Conservation (phyloP, 1,284 basidiomycete genomes). For the Inonotus hispidus region DNA sequence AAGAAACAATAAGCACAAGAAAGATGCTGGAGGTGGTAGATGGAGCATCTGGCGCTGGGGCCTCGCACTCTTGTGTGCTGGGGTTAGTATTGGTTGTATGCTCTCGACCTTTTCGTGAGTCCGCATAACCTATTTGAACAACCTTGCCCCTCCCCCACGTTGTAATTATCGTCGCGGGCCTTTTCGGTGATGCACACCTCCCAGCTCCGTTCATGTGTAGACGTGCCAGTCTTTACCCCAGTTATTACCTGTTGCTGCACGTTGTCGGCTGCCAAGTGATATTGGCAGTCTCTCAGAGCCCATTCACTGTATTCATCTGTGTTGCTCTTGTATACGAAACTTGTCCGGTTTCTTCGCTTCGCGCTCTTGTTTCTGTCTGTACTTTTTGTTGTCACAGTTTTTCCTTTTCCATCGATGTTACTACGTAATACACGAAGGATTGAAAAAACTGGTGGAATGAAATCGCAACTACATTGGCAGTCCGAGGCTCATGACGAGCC, state of each 20-base stretch:
- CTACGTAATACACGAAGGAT: no score
- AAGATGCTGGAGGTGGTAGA: not conserved
- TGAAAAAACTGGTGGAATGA: no score
- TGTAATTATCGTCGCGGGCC: not conserved
- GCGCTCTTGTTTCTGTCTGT: no score
- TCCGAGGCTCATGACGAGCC: no score
- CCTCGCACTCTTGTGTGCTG: constrained; percentile 31
- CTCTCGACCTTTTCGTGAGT: constrained; percentile 11
- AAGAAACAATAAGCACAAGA: not conserved
- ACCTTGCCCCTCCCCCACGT: not conserved
- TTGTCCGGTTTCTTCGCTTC: no score
- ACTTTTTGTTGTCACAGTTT: no score
- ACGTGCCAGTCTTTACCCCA: not conserved
- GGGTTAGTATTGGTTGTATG: constrained; percentile 30
- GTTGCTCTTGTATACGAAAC: no score
- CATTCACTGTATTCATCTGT: no score
- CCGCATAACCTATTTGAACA: not conserved
- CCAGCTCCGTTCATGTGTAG: not conserved
- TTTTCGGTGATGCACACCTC: not conserved
- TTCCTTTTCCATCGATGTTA: no score
- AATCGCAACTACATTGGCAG: no score
- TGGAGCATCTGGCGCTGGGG: constrained; percentile 25
- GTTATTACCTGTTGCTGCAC: not conserved
- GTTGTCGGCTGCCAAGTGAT: not conserved
- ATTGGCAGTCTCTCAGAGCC: no score